These are phyloP conservation scores for Monosporascus sp. DNA, from an alignment of 2,329 filamentous ascomycete species.

Conservation along the genomic window DNA sequence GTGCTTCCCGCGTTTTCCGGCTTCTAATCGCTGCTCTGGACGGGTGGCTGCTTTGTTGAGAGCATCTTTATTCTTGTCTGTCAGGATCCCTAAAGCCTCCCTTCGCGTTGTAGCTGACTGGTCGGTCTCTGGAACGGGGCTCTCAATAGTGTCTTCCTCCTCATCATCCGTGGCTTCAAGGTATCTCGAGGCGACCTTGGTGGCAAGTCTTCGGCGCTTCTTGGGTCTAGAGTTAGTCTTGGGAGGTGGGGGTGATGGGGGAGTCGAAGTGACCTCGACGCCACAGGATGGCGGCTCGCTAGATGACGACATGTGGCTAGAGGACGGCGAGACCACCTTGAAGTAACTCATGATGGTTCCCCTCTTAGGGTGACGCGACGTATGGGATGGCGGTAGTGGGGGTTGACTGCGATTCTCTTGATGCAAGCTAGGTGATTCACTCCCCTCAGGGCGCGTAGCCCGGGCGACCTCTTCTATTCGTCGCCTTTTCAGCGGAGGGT, in stretches of 20 bases:
- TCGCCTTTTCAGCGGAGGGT: slow-evolving; percentile 19
- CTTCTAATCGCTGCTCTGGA: slow-evolving; percentile 4
- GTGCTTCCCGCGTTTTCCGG: slow-evolving; percentile 2
- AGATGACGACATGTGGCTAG: slow-evolving; percentile 8
- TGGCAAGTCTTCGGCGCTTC: slow-evolving; percentile 29
- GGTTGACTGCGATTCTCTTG: slow-evolving; percentile 1
- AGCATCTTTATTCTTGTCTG: slow-evolving; percentile 5
- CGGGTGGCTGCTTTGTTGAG: slow-evolving; percentile 6
- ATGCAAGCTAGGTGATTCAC: background rate
- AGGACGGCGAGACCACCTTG: slow-evolving; percentile 15
- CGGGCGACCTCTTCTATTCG: slow-evolving; percentile 6
- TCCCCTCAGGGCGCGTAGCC: background rate
- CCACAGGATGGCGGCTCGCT: slow-evolving; percentile 11
- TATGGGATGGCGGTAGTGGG: slow-evolving; percentile 6
- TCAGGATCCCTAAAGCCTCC: background rate
- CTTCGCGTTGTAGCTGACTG: background rate
- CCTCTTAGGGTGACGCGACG: slow-evolving; percentile 12
- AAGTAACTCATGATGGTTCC: slow-evolving; percentile 28
- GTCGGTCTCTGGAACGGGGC: background rate
- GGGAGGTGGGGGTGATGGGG: slow-evolving; percentile 25
- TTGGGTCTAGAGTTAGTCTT: slow-evolving; percentile 8
- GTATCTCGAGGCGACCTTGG: slow-evolving; percentile 15
- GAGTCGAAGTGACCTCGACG: slow-evolving; percentile 18
- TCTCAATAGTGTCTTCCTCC: slow-evolving; percentile 4
- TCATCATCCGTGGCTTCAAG: slow-evolving; percentile 5